These are phyloP conservation scores for Lactarius psammicola DNA, from an alignment of 768 basidiomycete genomes.

Conservation along the genomic window DNA sequence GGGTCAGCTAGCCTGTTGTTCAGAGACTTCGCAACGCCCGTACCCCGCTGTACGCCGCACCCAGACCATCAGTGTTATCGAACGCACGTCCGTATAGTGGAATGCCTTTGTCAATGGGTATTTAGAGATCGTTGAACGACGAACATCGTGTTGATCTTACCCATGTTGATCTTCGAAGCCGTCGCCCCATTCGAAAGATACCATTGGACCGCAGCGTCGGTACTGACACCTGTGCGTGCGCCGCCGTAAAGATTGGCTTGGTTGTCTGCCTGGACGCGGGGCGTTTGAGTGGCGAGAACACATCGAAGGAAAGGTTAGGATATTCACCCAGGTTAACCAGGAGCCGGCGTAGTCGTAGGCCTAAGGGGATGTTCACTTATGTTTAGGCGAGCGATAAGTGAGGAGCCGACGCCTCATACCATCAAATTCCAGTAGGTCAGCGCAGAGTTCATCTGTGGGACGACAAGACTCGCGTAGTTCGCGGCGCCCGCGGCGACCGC, in stretches of 20 bases:
- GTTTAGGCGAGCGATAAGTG: background rate
- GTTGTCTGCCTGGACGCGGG: conserved; percentile 42
- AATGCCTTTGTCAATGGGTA: conserved; percentile 46
- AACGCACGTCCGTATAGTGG: conserved; percentile 82
- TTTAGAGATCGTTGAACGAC: background rate
- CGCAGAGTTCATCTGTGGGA: conserved; percentile 63
- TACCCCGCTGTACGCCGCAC: conserved; percentile 65
- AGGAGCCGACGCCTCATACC: conserved; percentile 39
- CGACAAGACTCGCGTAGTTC: conserved; percentile 56
- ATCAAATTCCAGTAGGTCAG: conserved; percentile 82
- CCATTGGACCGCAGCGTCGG: conserved; percentile 62
- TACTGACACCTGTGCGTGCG: conserved; percentile 58
- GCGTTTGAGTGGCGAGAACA: background rate
- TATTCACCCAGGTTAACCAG: conserved; percentile 57
- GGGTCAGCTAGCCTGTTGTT: background rate
- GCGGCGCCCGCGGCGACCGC: conserved; percentile 62
- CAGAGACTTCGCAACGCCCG: conserved; percentile 25
- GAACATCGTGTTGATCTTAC: conserved; percentile 34
- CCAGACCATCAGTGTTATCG: conserved; percentile 65
- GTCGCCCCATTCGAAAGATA: conserved; percentile 63
- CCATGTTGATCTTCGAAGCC: conserved; percentile 63
- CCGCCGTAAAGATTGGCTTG: conserved; percentile 72
- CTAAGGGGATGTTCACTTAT: conserved; percentile 35
- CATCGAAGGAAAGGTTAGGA: conserved; percentile 4
- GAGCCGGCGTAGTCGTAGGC: conserved; percentile 78